Conservation (phyloP, 495 filamentous ascomycete species). For the Emericellopsis terricola region DNA sequence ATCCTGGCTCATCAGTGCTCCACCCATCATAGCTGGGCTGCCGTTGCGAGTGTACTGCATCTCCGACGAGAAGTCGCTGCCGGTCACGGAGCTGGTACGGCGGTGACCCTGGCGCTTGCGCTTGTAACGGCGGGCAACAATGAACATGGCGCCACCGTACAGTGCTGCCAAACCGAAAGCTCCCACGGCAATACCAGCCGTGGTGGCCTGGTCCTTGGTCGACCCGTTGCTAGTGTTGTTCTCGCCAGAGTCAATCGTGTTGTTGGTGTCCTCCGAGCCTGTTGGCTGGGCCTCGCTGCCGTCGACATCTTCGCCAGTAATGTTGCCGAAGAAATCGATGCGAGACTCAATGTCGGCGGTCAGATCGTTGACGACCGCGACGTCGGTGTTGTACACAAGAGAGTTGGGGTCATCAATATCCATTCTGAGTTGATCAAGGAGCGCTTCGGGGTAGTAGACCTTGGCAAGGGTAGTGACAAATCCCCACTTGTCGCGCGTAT, state of each 20-base stretch:
- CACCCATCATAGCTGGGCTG: conserved; percentile 37
- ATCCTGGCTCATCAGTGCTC: conserved; percentile 28
- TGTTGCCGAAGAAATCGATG: conserved; percentile 52
- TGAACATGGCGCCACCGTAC: conserved; percentile 99
- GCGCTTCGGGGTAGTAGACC: conserved; percentile 48
- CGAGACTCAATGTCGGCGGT: conserved; percentile 69
- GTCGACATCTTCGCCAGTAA: conserved; percentile 16
- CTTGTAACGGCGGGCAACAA: conserved; percentile 84
- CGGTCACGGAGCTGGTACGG: conserved; percentile 50
- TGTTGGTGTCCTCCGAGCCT: conserved; percentile 5
- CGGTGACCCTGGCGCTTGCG: conserved; percentile 65
- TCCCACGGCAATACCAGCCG: conserved; percentile 67
- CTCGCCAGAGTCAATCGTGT: conserved; percentile 8
- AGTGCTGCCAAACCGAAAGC: conserved; percentile 64
- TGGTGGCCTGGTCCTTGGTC: conserved; percentile 48
- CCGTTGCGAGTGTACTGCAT: conserved; percentile 38
- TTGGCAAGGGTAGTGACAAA: conserved; percentile 74
- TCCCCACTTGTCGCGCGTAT: conserved; percentile 47
- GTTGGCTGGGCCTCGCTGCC: conserved; percentile 5
- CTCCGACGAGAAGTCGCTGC: conserved; percentile 13
- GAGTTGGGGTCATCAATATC: conserved; percentile 52
- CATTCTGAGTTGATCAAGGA: conserved; percentile 41
- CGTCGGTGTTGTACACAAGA: conserved; percentile 50
- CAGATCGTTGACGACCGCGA: conserved; percentile 41
- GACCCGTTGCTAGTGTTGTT: conserved; percentile 16